phyloP scores from a whole-genome alignment of 2,329 filamentous ascomycete genomes.

The Alternaria viburni region DNA sequence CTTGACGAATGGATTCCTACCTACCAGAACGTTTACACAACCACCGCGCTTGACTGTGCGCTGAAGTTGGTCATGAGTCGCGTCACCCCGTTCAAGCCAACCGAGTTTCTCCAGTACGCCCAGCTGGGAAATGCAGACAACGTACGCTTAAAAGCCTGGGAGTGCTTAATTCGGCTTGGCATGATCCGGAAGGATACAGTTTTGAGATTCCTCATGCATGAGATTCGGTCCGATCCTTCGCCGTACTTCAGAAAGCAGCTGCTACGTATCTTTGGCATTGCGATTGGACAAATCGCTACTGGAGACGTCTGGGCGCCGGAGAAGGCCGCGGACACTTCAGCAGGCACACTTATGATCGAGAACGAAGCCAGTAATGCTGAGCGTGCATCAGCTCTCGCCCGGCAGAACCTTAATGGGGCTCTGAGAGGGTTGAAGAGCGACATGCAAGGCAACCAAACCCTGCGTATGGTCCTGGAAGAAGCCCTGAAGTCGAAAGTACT shows the following conservation, averaged over 20 bases:
- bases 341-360: constrained; percentile 62
- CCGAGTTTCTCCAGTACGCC: constrained; percentile 68
- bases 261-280: constrained; percentile 60
- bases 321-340: constrained; percentile 38
- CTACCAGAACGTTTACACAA: constrained; percentile 68
- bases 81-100: constrained; percentile 59
- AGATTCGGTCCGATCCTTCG: constrained; percentile 63
- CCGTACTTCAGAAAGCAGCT: constrained; percentile 63
- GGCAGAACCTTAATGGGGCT: constrained; percentile 65
- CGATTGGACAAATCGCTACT: constrained; percentile 65
- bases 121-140: constrained; percentile 65
- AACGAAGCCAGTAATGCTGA: constrained; percentile 52
- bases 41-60: constrained; percentile 66
- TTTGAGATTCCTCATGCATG: constrained; percentile 63
- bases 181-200: constrained; percentile 58
- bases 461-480: constrained; percentile 63
- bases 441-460: constrained; percentile 54
- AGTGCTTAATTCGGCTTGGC: constrained; percentile 63
- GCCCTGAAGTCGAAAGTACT: constrained; percentile 60
- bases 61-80: constrained; percentile 61
- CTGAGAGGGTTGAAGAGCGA: constrained; percentile 62
- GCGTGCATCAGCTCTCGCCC: constrained; percentile 60
- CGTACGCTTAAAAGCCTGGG: constrained; percentile 65
- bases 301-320: constrained; percentile 52
- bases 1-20: constrained; percentile 72